Evolutionary conservation across 257 asterid species (phyloP).

Genomic region (Vinca minor): DNA sequence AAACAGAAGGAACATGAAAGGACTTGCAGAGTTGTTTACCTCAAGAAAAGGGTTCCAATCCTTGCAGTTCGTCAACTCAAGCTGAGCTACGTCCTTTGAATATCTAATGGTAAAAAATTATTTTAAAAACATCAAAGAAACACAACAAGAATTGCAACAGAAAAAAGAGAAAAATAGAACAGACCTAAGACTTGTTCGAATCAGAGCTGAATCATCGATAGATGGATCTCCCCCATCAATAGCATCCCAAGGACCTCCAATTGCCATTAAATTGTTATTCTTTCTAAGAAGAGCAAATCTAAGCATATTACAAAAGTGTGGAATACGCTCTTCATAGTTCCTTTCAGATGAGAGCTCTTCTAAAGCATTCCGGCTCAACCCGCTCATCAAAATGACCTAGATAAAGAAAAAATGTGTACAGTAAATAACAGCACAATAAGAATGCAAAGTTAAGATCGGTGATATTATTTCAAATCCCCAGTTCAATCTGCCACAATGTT

Average conservation of each 20-base stretch:
- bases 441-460: background rate
- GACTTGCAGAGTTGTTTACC: constrained; percentile 33
- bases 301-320: constrained; percentile 79
- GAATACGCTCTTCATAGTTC: constrained; percentile 67
- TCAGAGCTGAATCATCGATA: constrained; percentile 56
- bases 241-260: constrained; percentile 84
- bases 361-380: constrained; percentile 79
- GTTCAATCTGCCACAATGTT: background rate
- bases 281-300: constrained; percentile 73
- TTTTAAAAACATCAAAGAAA: constrained; percentile 26
- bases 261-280: constrained; percentile 61
- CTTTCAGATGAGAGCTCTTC: constrained; percentile 84
- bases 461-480: background rate
- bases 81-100: constrained; percentile 64
- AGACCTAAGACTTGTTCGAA: constrained; percentile 73
- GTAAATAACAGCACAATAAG: background rate
- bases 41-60: constrained; percentile 96
- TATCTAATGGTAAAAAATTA: constrained; percentile 34
- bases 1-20: background rate
- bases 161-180: constrained; percentile 13
- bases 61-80: constrained; percentile 69
- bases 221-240: constrained; percentile 96
- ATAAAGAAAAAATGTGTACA: constrained; percentile 10
- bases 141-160: background rate
- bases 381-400: constrained; percentile 91